These are phyloP conservation scores for Mucor ambiguus DNA, from an alignment of 371 early-diverging fungal genomes.

Conservation along the genomic window DNA sequence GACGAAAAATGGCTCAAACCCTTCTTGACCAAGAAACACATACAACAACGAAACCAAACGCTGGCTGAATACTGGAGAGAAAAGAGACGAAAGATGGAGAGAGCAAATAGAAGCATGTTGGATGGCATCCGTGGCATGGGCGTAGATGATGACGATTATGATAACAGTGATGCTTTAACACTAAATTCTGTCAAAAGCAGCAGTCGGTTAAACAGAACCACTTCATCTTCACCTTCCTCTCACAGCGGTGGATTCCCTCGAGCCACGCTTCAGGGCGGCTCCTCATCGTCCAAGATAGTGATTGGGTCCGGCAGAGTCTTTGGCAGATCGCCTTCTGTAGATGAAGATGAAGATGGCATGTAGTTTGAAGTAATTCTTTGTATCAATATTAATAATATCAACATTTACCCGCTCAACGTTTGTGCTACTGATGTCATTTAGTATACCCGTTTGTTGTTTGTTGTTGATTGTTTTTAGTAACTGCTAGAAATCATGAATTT, in stretches of 20 bases:
- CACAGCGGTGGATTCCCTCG: slow-evolving; percentile 6
- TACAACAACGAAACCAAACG: slow-evolving; percentile 48
- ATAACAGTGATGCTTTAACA: slow-evolving; percentile 35
- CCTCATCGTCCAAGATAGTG: slow-evolving; percentile 22
- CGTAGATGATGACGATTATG: slow-evolving; percentile 28
- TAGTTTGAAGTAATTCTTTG: not conserved
- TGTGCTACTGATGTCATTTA: slow-evolving; percentile 3
- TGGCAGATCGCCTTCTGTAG: slow-evolving; percentile 43
- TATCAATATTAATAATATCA: not conserved
- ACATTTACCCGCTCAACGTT: slow-evolving; percentile 1
- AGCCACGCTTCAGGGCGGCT: not conserved
- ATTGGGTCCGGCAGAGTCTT: slow-evolving; percentile 49
- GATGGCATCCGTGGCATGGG: slow-evolving; percentile 42
- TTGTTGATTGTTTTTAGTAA: slow-evolving; percentile 5
- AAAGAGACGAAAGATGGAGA: slow-evolving; percentile 52
- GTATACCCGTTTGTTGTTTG: not conserved
- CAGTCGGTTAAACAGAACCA: not conserved
- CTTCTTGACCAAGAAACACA: slow-evolving; percentile 60
- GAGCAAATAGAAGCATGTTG: slow-evolving; percentile 45
- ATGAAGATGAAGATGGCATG: slow-evolving; percentile 10
- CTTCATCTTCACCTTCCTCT: not conserved
- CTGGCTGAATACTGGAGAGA: slow-evolving; percentile 53
- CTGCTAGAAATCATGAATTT: not conserved
- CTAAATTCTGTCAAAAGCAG: slow-evolving; percentile 34
- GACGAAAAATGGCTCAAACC: slow-evolving; percentile 83